Evolutionary conservation across 306 rosid genomes (phyloP), one percentile per base, ranked within the genome.

Genomic region (Oxytropis ochrocephala): DNA sequence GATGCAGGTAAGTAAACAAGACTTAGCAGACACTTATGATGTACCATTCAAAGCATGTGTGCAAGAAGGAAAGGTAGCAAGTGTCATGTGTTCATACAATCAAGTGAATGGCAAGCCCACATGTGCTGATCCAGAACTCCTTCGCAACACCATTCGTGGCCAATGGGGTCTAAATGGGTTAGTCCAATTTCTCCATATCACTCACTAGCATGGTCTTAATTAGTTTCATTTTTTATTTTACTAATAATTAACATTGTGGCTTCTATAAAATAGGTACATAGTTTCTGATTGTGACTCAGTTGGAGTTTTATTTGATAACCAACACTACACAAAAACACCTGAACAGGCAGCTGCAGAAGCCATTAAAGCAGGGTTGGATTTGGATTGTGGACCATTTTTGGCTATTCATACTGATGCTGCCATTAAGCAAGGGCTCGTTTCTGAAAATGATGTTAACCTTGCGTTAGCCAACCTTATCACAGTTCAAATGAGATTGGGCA

Each of bases 21-120:
- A 94, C 66, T 69, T 94, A 73, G 89, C 32, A 11, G 99, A 94
- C 64, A 91, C 99, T 3, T 94, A 87, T 7, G n/a, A 90, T 0
- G 92, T 90, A 30, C 99, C 99, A 0, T 94, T 94, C 74, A 85
- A 77, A 73, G 79, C 95, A 0, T 94, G 99, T n/a, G 99, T 94
- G 62, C 12, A 65, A 24, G 92, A 91, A 38, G 99, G 99, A 12
- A 79, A 84, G 2, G 99, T 94, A 29, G 97, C 99, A 0, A 87
- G 99, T 58, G 88, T 94, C 3, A 94, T 94, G 99, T 94, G 99
- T 51, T 94, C 99, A 2, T 94, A 94, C 85, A 94, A 94, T 76
- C 97, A 94, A 21, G 99, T 94, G 36, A 94, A 94, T 64, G 99
- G 99, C 1, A 87, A 81, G 72, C 99, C 99, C 43, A 94, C 99